Percentiles rank a stretch among this genome's conserved stretches.
phyloP scores from a whole-genome alignment of 2,329 filamentous ascomycete genomes.

The Penicillium griseofulvum region DNA sequence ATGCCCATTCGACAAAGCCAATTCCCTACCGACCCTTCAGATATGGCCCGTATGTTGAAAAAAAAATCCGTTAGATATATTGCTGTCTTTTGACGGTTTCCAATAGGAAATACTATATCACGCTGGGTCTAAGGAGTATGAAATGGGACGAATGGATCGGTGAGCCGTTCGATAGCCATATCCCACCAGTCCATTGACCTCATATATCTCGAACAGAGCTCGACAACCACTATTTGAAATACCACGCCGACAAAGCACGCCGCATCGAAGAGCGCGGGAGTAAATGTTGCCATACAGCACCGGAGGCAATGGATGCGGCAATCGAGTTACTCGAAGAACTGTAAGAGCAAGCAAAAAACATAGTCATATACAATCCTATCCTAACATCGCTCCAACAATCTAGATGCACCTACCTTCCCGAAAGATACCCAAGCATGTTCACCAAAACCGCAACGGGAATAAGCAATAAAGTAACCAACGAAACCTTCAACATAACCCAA shows the following conservation, averaged over 20 bases:
- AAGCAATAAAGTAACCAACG: constrained; percentile 68
- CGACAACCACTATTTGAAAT: constrained; percentile 73
- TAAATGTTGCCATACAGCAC: constrained; percentile 67
- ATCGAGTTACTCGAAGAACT: constrained; percentile 76
- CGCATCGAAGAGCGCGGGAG: constrained; percentile 65
- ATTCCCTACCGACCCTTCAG: constrained; percentile 76
- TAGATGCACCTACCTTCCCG: constrained; percentile 62
- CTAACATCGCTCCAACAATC: not conserved
- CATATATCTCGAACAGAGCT: constrained; percentile 54
- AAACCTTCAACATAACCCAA: constrained; percentile 66
- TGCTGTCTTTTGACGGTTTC: not conserved
- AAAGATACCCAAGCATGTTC: constrained; percentile 72
- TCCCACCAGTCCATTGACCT: not conserved
- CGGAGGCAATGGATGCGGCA: constrained; percentile 68
- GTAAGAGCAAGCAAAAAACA: constrained; percentile 24
- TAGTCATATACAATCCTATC: not conserved
- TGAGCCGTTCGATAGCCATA: constrained; percentile 12
- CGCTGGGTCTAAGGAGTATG: constrained; percentile 72
- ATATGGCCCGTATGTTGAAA: constrained; percentile 59
- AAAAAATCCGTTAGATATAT: not conserved
- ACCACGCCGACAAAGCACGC: constrained; percentile 66
- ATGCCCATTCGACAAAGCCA: constrained; percentile 65
- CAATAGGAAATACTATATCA: constrained; percentile 64
- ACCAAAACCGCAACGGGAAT: constrained; percentile 62
- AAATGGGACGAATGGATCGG: constrained; percentile 72